Percentiles rank a stretch among this genome's conserved stretches.
Evolutionary conservation across 2,329 filamentous ascomycete species (phyloP).

Genomic region (Penicillium brevicompactum): DNA sequence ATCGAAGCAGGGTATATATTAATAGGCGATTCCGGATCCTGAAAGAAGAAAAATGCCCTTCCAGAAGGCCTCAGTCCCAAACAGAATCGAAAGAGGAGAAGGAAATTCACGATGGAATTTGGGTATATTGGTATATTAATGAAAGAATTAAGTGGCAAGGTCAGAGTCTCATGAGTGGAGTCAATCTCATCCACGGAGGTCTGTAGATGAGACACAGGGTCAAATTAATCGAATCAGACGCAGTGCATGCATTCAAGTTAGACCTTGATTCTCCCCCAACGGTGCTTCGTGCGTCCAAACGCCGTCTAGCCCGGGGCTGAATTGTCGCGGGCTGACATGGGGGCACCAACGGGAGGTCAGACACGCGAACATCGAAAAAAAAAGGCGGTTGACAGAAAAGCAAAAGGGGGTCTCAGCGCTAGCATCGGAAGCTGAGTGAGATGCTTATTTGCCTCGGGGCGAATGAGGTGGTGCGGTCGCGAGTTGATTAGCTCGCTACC

Average conservation of each 20-base stretch:
- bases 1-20: constrained; percentile 1
- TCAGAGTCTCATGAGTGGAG: constrained; percentile 22
- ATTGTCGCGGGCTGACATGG: background rate
- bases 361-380: background rate
- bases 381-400: background rate
- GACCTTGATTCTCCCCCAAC: background rate
- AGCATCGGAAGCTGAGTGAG: constrained; percentile 11
- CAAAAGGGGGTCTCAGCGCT: constrained; percentile 7
- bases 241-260: background rate
- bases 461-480: constrained; percentile 25
- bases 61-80: constrained; percentile 36
- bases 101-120: background rate
- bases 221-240: constrained; percentile 4
- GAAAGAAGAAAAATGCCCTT: constrained; percentile 41
- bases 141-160: constrained; percentile 17
- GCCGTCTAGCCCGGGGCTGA: constrained; percentile 2
- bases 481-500: constrained; percentile 23
- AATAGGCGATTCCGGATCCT: constrained; percentile 17
- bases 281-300: background rate
- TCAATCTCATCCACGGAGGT: constrained; percentile 9
- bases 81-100: constrained; percentile 13
- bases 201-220: constrained; percentile 23
- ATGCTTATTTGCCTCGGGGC: constrained; percentile 28
- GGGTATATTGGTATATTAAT: constrained; percentile 17
- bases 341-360: constrained; percentile 2